These are phyloP conservation scores for Kurtzmaniella cleridarum DNA, from an alignment of 805 yeast genomes.

Conservation along the genomic window DNA sequence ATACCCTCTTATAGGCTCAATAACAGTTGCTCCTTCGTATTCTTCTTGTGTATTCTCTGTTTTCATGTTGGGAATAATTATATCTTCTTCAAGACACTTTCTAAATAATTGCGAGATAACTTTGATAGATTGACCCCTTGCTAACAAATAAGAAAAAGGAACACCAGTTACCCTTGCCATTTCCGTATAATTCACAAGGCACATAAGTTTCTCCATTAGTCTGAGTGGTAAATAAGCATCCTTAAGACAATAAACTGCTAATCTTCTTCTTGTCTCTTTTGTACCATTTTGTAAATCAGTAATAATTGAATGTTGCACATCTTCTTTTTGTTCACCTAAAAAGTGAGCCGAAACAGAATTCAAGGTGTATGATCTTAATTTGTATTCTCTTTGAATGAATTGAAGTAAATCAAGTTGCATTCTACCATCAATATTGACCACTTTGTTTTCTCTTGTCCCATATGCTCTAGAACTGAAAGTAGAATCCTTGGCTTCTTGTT, in stretches of 20 bases:
- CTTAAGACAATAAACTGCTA: conserved; percentile 95
- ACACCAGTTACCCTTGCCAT: conserved; percentile 99
- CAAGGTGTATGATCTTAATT: conserved; percentile 87
- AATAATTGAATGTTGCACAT: conserved; percentile 94
- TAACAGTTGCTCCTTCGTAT: conserved; percentile 98
- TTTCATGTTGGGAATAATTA: conserved; percentile 86
- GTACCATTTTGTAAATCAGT: conserved; percentile 92
- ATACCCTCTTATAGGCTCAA: conserved; percentile 93
- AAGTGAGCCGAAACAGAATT: conserved; percentile 95
- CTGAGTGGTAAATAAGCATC: conserved; percentile 93
- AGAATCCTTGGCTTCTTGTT: conserved; percentile 76
- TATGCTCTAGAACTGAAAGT: conserved; percentile 91
- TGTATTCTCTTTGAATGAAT: conserved; percentile 90
- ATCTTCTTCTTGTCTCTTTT: conserved; percentile 84
- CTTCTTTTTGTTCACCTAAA: conserved; percentile 93
- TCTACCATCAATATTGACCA: conserved; percentile 90
- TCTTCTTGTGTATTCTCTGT: conserved; percentile 82
- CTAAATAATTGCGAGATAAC: conserved; percentile 93
- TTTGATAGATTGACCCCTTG: conserved; percentile 97
- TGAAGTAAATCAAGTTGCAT: conserved; percentile 91
- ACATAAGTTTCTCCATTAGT: conserved; percentile 88
- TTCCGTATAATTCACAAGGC: conserved; percentile 93
- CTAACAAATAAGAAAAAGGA: conserved; percentile 81
- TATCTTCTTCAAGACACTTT: conserved; percentile 80
- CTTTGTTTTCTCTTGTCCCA: conserved; percentile 92